phyloP scores from a whole-genome alignment of 2,329 filamentous ascomycete genomes.

The Cladosporium velox region DNA sequence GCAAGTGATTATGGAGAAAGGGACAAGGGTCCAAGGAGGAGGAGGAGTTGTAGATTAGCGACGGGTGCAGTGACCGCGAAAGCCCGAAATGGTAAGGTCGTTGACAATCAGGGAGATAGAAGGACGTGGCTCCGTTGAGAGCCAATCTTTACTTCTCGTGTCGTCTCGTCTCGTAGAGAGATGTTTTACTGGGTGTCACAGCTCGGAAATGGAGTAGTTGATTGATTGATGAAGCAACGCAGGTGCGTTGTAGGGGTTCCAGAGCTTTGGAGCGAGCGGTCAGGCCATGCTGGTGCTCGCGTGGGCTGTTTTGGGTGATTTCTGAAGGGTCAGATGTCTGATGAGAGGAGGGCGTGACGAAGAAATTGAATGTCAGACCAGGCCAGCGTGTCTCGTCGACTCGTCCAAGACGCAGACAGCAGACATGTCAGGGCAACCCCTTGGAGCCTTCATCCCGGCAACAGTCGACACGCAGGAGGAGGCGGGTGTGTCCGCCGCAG shows the following conservation, averaged over 20 bases:
- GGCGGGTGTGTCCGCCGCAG: not conserved
- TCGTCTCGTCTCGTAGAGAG: not conserved
- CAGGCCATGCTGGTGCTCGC: not conserved
- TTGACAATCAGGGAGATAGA: not conserved
- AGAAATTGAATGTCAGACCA: not conserved
- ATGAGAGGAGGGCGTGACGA: not conserved
- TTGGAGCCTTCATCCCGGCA: not conserved
- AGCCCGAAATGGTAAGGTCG: not conserved
- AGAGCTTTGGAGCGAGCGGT: not conserved
- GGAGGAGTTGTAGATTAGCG: not conserved
- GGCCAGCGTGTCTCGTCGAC: slow-evolving; percentile 7
- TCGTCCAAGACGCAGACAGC: not conserved
- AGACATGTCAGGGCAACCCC: slow-evolving; percentile 4
- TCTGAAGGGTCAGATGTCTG: not conserved
- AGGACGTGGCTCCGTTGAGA: not conserved
- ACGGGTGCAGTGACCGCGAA: not conserved
- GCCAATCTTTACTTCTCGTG: not conserved
- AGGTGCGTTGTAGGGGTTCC: not conserved
- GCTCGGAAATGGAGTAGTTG: not conserved
- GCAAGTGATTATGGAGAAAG: not conserved
- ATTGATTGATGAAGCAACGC: not conserved
- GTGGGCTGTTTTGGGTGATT: not conserved
- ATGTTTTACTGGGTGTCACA: slow-evolving; percentile 4
- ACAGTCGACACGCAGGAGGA: not conserved
- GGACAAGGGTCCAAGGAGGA: not conserved